These are phyloP conservation scores for Penicillium coffeae DNA, from an alignment of 495 filamentous ascomycete genomes.

Conservation along the genomic window DNA sequence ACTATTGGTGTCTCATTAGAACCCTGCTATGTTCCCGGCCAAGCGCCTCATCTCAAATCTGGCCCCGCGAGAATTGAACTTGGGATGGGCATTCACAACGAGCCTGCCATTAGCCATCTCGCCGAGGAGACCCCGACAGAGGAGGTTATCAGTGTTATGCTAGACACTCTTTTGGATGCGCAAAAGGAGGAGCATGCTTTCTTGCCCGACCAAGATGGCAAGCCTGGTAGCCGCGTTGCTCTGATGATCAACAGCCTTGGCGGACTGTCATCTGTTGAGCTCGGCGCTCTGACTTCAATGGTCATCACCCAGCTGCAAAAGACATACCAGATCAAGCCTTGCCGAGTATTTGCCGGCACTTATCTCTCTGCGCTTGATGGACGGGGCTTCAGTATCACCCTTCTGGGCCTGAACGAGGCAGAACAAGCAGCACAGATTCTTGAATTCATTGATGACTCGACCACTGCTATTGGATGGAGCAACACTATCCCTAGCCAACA, in stretches of 20 bases:
- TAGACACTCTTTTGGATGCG: constrained; percentile 7
- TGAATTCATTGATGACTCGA: no score
- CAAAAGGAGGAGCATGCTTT: constrained; percentile 10
- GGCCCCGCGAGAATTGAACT: constrained; percentile 6
- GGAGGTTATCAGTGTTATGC: constrained; percentile 4
- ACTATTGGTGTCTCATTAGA: constrained; percentile 15
- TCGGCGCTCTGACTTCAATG: constrained; percentile 8
- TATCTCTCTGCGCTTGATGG: constrained; percentile 12
- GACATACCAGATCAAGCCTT: constrained; percentile 4
- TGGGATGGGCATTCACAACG: constrained; percentile 16
- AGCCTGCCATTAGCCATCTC: constrained; percentile 8
- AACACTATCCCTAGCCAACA: no score
- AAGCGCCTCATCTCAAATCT: constrained; percentile 5
- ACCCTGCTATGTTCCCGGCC: constrained; percentile 10
- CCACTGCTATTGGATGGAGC: no score
- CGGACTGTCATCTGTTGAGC: constrained; percentile 11
- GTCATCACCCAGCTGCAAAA: constrained; percentile 3
- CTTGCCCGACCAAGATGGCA: constrained; percentile 6
- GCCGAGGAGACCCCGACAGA: constrained; percentile 9
- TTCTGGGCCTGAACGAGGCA: no score
- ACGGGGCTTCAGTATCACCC: constrained; percentile 12
- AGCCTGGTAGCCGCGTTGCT: constrained; percentile 3
- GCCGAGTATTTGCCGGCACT: constrained; percentile 10
- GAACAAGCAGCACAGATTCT: no score
- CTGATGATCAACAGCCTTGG: constrained; percentile 13